A percentile compares a stretch with the other conserved stretches of the same genome.
Evolutionary conservation across 306 rosid genomes (phyloP).

Genomic region (Rubus parviflorus): DNA sequence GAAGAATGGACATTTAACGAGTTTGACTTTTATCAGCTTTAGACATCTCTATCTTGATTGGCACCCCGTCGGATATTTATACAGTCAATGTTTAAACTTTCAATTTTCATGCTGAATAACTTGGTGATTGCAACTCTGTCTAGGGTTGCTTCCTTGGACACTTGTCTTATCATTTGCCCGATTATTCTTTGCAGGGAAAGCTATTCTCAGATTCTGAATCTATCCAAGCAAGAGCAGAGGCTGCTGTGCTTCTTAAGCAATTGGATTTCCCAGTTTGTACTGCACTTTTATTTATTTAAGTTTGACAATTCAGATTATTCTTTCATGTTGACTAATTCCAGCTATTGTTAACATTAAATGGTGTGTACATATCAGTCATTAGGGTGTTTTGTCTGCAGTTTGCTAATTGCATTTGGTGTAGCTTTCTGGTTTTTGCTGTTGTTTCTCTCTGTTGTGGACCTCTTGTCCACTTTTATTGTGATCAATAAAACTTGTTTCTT

Average conservation of each 20-base stretch:
- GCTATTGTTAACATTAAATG: neutral
- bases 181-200: slow-evolving; percentile 61
- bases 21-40: slow-evolving; percentile 3
- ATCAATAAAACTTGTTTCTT: neutral
- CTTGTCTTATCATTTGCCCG: slow-evolving; percentile 26
- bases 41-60: neutral
- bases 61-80: neutral
- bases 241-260: slow-evolving; percentile 94
- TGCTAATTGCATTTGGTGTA: no score
- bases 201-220: slow-evolving; percentile 91
- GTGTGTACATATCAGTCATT: neutral
- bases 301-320: slow-evolving; percentile 7
- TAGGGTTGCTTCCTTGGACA: neutral
- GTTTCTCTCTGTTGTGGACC: neutral
- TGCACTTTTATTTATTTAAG: slow-evolving; percentile 3
- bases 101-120: neutral
- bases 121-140: neutral
- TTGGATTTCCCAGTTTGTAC: slow-evolving; percentile 79
- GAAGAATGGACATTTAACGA: neutral
- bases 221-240: slow-evolving; percentile 90
- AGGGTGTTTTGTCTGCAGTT: no score
- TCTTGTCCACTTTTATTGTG: neutral
- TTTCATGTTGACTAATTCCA: neutral
- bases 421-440: neutral
- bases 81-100: neutral